Conservation (phyloP, 352 stramenopile species). For the Phytopythium mirpurense region DNA sequence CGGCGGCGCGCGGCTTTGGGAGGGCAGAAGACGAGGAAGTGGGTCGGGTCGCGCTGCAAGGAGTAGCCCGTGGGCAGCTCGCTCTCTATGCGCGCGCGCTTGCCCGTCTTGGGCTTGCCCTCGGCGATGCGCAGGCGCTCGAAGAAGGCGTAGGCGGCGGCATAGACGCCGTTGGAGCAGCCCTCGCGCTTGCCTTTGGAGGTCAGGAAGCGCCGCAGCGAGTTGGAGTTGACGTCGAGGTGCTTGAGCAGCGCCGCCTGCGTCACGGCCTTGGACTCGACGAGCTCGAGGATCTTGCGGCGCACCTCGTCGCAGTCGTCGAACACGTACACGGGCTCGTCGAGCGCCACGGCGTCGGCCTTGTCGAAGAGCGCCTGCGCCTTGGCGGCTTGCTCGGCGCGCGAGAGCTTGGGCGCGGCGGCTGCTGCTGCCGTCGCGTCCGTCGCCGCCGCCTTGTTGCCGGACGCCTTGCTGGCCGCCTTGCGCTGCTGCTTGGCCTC, state of each 20-base stretch:
- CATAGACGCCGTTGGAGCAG: slow-evolving; percentile 45
- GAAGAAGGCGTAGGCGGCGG: slow-evolving; percentile 44
- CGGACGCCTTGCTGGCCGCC: background rate
- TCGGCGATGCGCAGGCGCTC: slow-evolving; percentile 47
- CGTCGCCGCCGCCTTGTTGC: background rate
- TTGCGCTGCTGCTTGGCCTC: slow-evolving; percentile 14
- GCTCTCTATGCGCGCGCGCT: slow-evolving; percentile 32
- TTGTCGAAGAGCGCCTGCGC: slow-evolving; percentile 26
- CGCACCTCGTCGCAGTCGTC: slow-evolving; percentile 55
- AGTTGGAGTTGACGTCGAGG: slow-evolving; percentile 42
- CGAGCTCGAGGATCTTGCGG: slow-evolving; percentile 37
- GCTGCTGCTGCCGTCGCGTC: background rate
- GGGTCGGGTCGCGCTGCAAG: background rate
- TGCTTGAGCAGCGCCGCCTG: slow-evolving; percentile 32
- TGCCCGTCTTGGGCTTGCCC: slow-evolving; percentile 33
- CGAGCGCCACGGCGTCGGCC: slow-evolving; percentile 28
- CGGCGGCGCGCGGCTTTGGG: background rate
- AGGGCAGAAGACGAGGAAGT: background rate
- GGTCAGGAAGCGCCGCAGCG: slow-evolving; percentile 39
- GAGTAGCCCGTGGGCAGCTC: background rate
- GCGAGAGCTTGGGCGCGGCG: slow-evolving; percentile 8
- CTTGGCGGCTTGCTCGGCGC: slow-evolving; percentile 26
- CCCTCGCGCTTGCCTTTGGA: slow-evolving; percentile 42
- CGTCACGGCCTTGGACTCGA: slow-evolving; percentile 29
- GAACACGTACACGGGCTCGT: slow-evolving; percentile 36